Evolutionary conservation across 805 yeast genomes (phyloP).

Genomic region (Lipomyces lipofer): DNA sequence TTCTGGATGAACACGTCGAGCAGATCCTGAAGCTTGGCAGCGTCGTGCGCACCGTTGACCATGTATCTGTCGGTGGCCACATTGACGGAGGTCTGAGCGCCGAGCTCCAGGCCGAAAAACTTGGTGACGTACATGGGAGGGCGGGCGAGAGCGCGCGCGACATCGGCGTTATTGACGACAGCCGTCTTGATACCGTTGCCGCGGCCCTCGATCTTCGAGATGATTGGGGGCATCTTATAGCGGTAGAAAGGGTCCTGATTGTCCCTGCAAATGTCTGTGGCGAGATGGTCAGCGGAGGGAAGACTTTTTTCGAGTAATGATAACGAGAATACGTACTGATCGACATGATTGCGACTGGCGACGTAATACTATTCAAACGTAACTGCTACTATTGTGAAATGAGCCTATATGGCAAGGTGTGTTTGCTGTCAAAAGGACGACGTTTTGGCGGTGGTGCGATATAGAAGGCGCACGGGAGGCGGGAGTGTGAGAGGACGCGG

Average conservation of each 20-base stretch:
- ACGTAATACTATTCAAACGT: not conserved
- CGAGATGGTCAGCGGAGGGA: not conserved
- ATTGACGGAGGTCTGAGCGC: conserved; percentile 88
- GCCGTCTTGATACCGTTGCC: conserved; percentile 99
- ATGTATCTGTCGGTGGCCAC: conserved; percentile 82
- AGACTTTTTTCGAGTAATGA: not conserved
- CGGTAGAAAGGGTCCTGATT: conserved; percentile 98
- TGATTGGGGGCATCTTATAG: conserved; percentile 98
- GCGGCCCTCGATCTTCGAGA: conserved; percentile 96
- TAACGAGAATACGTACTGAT: conserved; percentile 13
- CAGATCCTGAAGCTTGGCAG: conserved; percentile 85
- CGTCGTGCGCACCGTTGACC: conserved; percentile 93
- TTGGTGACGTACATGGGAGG: conserved; percentile 91
- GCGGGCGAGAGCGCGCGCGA: conserved; percentile 90
- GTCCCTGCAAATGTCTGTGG: conserved; percentile 89
- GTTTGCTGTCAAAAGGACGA: not conserved
- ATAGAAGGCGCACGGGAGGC: conserved; percentile 25
- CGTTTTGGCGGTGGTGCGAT: conserved; percentile 1
- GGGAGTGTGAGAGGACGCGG: conserved; percentile 1
- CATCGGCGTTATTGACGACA: conserved; percentile 84
- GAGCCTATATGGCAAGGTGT: no score
- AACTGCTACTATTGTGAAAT: not conserved
- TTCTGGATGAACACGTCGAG: conserved; percentile 91
- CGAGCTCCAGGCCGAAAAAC: conserved; percentile 93
- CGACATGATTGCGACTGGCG: conserved; percentile 16